Evolutionary conservation across 1,284 basidiomycete species (phyloP).

Genomic region (Heterobasidion irregulare): DNA sequence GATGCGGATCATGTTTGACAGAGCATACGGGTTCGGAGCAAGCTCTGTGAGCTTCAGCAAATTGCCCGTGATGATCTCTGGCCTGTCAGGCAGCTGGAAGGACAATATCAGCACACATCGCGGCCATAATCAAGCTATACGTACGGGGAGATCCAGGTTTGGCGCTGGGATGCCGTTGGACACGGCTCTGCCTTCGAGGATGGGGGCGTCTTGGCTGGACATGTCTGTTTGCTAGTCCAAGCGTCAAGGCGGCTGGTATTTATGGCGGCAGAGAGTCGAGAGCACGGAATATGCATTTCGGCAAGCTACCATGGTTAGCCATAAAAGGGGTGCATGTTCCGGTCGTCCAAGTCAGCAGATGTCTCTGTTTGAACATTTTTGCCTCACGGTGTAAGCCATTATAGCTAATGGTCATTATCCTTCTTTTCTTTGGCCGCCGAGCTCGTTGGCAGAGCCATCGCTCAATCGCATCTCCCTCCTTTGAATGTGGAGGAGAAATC

Average conservation of each 20-base stretch:
- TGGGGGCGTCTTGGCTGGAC: not conserved
- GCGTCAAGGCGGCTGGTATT: not conserved
- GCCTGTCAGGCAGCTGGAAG: slow-evolving; percentile 36
- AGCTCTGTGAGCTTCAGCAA: slow-evolving; percentile 37
- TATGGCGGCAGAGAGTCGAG: not conserved
- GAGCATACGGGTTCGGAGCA: slow-evolving; percentile 29
- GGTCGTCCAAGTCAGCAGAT: not conserved
- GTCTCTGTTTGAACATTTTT: not conserved
- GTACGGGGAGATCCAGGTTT: slow-evolving; percentile 1
- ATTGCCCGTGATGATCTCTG: slow-evolving; percentile 51
- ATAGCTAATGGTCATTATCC: not conserved
- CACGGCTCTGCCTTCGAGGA: not conserved
- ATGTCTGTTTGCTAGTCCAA: not conserved
- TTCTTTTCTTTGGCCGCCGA: not conserved
- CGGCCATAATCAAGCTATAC: not conserved
- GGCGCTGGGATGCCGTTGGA: slow-evolving; percentile 5
- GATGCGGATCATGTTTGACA: not conserved
- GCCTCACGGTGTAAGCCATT: not conserved
- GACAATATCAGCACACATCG: not conserved
- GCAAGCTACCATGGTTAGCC: not conserved
- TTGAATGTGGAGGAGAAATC: too few species aligned
- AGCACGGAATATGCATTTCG: not conserved
- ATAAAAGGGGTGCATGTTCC: slow-evolving; percentile 1
- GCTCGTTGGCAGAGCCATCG: too few species aligned
- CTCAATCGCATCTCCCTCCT: too few species aligned